These are phyloP conservation scores for Rosa chinensis DNA, from an alignment of 306 rosid genomes.

Conservation along the genomic window DNA sequence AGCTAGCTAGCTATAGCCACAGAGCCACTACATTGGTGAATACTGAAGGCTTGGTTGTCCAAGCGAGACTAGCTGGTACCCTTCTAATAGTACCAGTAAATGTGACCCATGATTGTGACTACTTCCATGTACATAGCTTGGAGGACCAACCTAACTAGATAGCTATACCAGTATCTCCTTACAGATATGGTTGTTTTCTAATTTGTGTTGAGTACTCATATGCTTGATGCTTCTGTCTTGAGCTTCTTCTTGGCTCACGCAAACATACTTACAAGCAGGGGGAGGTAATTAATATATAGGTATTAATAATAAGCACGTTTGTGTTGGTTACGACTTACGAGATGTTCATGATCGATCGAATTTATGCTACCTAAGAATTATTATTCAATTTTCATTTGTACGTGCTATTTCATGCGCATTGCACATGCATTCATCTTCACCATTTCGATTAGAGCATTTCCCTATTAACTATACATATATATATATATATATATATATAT, in stretches of 20 bases:
- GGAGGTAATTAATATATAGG: neutral
- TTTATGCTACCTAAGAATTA: constrained; percentile 1
- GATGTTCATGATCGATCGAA: constrained; percentile 4
- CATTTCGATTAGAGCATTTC: neutral
- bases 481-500: too few relatives aligned
- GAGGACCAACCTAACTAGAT: neutral
- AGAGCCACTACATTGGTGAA: neutral
- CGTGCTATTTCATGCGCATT: constrained; percentile 12
- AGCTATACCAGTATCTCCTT: neutral
- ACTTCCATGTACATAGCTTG: neutral
- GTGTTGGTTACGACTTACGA: constrained; percentile 7
- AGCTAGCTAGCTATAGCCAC: neutral
- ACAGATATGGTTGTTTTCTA: neutral
- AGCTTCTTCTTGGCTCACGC: neutral
- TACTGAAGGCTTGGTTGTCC: neutral
- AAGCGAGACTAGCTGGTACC: neutral
- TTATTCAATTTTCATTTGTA: constrained; percentile 1
- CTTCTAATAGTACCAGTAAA: neutral
- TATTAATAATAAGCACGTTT: constrained; percentile 5
- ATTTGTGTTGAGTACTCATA: neutral
- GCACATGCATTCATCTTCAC: constrained; percentile 2
- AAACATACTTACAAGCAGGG: neutral
- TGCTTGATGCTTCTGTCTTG: neutral
- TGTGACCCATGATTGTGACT: constrained; percentile 1
- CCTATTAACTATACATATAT: neutral